Conservation (phyloP, 1,284 basidiomycete genomes). For the Puccinia novopanici region DNA sequence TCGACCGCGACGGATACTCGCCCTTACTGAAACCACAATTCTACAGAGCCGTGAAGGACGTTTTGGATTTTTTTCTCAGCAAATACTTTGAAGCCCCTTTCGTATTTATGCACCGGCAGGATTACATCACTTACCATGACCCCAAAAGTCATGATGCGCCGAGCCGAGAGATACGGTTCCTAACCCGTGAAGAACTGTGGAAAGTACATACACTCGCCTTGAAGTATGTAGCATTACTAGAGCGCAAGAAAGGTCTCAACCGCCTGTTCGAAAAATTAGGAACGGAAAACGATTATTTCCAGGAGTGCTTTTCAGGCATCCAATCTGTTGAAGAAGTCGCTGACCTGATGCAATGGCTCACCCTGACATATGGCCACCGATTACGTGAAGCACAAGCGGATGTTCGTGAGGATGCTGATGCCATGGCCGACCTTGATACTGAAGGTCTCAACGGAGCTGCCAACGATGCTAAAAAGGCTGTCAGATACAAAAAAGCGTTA, state of each 20-base stretch:
- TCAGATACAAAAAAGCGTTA: constrained; percentile 74
- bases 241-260: constrained; percentile 70
- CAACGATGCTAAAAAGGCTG: constrained; percentile 32
- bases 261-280: constrained; percentile 69
- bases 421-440: constrained; percentile 60
- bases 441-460: constrained; percentile 49
- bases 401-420: constrained; percentile 51
- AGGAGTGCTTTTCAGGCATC: constrained; percentile 64
- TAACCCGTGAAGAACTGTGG: constrained; percentile 81
- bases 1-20: constrained; percentile 64
- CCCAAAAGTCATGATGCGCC: constrained; percentile 58
- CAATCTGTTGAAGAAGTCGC: constrained; percentile 78
- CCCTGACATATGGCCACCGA: constrained; percentile 70
- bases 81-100: constrained; percentile 89
- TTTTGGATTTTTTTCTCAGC: constrained; percentile 80
- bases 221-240: constrained; percentile 78
- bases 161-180: constrained; percentile 65
- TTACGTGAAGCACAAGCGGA: constrained; percentile 69
- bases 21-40: constrained; percentile 70
- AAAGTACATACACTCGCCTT: constrained; percentile 79
- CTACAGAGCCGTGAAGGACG: constrained; percentile 75
- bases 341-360: constrained; percentile 88
- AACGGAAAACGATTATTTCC: constrained; percentile 72
- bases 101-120: constrained; percentile 89
- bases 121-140: constrained; percentile 75